Evolutionary conservation across 2,329 filamentous ascomycete genomes (phyloP).

Genomic region (Fusarium sp.): DNA sequence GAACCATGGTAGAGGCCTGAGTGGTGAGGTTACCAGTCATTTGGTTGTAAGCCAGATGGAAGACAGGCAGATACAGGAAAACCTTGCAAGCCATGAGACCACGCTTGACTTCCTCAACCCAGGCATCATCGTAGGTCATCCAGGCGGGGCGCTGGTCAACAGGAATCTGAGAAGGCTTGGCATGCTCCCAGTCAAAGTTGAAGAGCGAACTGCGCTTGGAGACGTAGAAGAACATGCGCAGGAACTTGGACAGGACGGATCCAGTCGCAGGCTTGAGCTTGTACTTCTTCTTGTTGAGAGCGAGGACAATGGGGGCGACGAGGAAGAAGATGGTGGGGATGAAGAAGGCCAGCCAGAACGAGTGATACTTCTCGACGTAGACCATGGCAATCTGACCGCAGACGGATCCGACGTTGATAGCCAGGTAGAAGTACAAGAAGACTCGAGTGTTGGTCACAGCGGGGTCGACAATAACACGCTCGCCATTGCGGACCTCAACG

Average conservation of each 20-base stretch:
- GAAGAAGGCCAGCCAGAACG: conserved; percentile 79
- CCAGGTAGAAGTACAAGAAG: conserved; percentile 72
- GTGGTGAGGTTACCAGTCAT: conserved; percentile 72
- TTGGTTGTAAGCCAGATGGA: conserved; percentile 71
- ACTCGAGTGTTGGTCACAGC: conserved; percentile 76
- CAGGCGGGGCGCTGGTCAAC: conserved; percentile 70
- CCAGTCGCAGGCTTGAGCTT: conserved; percentile 75
- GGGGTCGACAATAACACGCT: conserved; percentile 79
- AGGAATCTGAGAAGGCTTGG: conserved; percentile 75
- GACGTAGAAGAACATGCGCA: conserved; percentile 70
- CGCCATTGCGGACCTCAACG: conserved; percentile 68
- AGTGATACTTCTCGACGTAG: conserved; percentile 81
- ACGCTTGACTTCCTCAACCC: conserved; percentile 83
- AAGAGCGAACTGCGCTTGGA: conserved; percentile 76
- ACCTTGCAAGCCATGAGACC: conserved; percentile 78
- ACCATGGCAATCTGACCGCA: conserved; percentile 72
- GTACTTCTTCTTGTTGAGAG: conserved; percentile 72
- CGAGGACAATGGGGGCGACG: conserved; percentile 71
- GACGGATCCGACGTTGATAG: conserved; percentile 75
- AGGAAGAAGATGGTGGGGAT: conserved; percentile 76
- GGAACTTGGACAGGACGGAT: conserved; percentile 77
- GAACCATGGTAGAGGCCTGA: conserved; percentile 75
- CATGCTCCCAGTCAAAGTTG: conserved; percentile 75
- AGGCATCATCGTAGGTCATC: conserved; percentile 88
- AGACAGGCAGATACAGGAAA: conserved; percentile 77